phyloP scores from a whole-genome alignment of 2,329 filamentous ascomycete species.

The Xylariaceae sp. region DNA sequence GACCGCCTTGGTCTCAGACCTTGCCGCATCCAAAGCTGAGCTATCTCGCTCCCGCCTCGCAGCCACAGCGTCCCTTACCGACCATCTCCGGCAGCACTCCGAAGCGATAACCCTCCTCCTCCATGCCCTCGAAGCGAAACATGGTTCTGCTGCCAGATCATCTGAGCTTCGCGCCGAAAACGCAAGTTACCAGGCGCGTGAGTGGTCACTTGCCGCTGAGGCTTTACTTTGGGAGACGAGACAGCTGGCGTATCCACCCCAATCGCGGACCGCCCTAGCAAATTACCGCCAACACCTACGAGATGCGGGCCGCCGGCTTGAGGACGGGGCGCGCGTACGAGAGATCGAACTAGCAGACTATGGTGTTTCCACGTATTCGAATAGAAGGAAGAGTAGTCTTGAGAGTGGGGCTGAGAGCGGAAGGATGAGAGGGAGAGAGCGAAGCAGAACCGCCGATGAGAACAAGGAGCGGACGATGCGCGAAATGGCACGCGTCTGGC shows the following conservation, averaged over 20 bases:
- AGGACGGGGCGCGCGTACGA: slow-evolving; percentile 50
- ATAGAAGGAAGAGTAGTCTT: slow-evolving; percentile 6
- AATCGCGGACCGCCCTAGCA: slow-evolving; percentile 47
- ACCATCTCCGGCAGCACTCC: slow-evolving; percentile 49
- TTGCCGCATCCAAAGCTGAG: slow-evolving; percentile 33
- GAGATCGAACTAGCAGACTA: slow-evolving; percentile 55
- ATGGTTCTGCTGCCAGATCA: slow-evolving; percentile 57
- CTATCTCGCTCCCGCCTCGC: slow-evolving; percentile 49
- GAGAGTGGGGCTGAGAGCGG: slow-evolving; percentile 28
- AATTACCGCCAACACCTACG: slow-evolving; percentile 57
- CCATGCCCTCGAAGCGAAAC: slow-evolving; percentile 60
- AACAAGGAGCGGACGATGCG: slow-evolving; percentile 56
- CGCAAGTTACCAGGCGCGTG: slow-evolving; percentile 51
- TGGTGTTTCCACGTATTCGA: slow-evolving; percentile 48
- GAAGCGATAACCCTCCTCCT: slow-evolving; percentile 50
- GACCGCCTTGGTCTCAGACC: slow-evolving; percentile 43
- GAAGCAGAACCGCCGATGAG: slow-evolving; percentile 22
- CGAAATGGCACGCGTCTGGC: slow-evolving; percentile 59
- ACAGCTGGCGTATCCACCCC: slow-evolving; percentile 52
- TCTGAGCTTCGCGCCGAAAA: slow-evolving; percentile 58
- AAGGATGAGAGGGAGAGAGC: slow-evolving; percentile 3
- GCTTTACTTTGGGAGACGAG: slow-evolving; percentile 44
- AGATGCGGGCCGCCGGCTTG: slow-evolving; percentile 53
- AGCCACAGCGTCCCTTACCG: slow-evolving; percentile 45
- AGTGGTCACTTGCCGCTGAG: slow-evolving; percentile 46